These are phyloP conservation scores for Rubroboletus pulcherrimus DNA, from an alignment of 768 basidiomycete genomes.

Conservation along the genomic window DNA sequence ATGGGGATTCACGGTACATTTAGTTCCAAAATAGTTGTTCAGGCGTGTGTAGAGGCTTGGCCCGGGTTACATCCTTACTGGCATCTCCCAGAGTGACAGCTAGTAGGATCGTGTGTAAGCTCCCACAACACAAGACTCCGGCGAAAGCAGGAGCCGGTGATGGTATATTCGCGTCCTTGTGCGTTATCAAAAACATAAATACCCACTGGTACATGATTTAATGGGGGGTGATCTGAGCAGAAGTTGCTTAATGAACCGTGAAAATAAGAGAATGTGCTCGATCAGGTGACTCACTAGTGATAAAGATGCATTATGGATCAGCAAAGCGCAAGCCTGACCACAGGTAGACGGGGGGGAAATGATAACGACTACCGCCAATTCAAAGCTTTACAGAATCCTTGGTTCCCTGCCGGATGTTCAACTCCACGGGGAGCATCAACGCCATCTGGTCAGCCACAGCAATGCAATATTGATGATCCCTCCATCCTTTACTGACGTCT, in stretches of 20 bases:
- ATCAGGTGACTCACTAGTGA: background rate
- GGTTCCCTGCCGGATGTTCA: slow-evolving; percentile 25
- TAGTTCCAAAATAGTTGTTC: background rate
- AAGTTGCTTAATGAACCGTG: background rate
- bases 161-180: background rate
- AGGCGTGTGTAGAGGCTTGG: background rate
- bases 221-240: background rate
- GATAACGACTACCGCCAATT: background rate
- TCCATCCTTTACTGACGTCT: slow-evolving; percentile 44
- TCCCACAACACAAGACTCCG: slow-evolving; percentile 3
- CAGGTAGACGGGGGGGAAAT: background rate
- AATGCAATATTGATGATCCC: slow-evolving; percentile 60
- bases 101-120: background rate
- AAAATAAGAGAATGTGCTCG: background rate
- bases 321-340: background rate
- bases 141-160: background rate
- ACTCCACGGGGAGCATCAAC: slow-evolving; percentile 36
- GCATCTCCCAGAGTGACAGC: background rate
- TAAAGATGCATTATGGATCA: background rate
- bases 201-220: background rate
- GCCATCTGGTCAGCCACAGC: slow-evolving; percentile 62
- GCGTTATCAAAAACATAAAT: background rate
- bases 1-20: background rate
- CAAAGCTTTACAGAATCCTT: slow-evolving; percentile 22
- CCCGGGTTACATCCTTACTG: background rate